Evolutionary conservation across 1,139 yeast species (phyloP), one percentile per base, ranked within the genome.

Genomic region (Pneumocystis canis): DNA sequence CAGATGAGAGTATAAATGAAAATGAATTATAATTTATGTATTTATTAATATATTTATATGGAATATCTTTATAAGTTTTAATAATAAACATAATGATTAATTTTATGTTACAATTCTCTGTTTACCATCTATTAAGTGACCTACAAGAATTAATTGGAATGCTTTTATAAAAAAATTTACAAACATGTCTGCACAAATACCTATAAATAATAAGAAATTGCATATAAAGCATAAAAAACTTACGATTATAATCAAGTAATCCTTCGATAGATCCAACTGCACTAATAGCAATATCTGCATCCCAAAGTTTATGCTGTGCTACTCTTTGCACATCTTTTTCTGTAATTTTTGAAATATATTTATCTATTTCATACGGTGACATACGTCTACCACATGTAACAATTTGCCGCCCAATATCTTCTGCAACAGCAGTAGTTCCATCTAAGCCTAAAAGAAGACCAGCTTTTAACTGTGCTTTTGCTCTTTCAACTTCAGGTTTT

Each of bases 341-440:
- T 7, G 89, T 81, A 64, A 92, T 87, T 60, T 81, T 77, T 70
- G 89, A 90, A 30, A 92, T 95, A 67, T 87, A 80, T 68, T 84
- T 83, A 73, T 90, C 92, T 14, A 90, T 94, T 69, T 90, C 95
- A 73, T 88, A 96, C 2, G 98, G 97, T 18, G 94, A 80, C 70
- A 89, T 79, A 72, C 97, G 82, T 71, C 81, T 84, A 54, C 98
- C 98, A 2, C 97, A 90, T 64, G 96, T 90, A 61, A 92, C 95
- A 66, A 92, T 80, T 75, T 94, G 98, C 73, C 98, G 84, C 54
- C 98, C 98, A 70, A 94, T 89, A 75, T 92, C 98, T 75, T 92
- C 99, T 40, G 97, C 97, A 65, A 90, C 85, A 3, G 97, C 94
- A 5, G 97, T 89, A 28, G 96, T 85, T 66, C 96, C 97, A 74